Conservation (phyloP, 208 protist species). For the Spongospora subterranea region DNA sequence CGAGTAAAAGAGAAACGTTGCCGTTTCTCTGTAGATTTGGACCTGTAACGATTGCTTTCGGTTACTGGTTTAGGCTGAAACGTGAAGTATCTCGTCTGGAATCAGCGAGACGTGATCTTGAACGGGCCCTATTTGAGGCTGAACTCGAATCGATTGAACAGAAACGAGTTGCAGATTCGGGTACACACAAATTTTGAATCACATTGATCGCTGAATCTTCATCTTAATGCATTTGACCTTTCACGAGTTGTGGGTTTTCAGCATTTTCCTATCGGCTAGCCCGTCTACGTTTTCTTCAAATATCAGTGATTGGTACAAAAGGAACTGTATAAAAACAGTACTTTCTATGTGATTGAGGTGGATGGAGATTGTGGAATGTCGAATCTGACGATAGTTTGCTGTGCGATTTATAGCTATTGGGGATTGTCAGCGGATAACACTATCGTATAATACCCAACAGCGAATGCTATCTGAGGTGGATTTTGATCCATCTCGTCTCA, state of each 20-base stretch:
- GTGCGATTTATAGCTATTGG: background rate
- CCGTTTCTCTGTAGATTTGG: too few relatives aligned
- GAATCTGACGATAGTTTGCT: too few relatives aligned
- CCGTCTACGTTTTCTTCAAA: too few relatives aligned
- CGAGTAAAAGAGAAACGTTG: too few relatives aligned
- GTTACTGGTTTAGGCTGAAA: background rate
- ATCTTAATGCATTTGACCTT: too few relatives aligned
- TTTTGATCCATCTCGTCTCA: background rate
- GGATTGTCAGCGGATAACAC: constrained; percentile 18
- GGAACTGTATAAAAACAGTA: too few relatives aligned
- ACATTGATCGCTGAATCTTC: background rate
- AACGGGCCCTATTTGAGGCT: constrained; percentile 29
- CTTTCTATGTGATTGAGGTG: too few relatives aligned
- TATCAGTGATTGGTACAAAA: too few relatives aligned
- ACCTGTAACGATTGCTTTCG: too few relatives aligned
- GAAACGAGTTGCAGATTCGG: background rate
- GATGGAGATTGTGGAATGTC: too few relatives aligned
- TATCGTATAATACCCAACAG: background rate
- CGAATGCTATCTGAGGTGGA: background rate
- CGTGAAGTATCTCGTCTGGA: background rate
- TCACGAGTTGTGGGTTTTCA: too few relatives aligned
- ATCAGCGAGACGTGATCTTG: background rate
- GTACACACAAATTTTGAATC: background rate
- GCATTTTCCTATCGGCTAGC: too few relatives aligned
- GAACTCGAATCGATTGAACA: constrained; percentile 45